Evolutionary conservation across 805 yeast genomes (phyloP).

Genomic region (Debaryomyces prosopidis): DNA sequence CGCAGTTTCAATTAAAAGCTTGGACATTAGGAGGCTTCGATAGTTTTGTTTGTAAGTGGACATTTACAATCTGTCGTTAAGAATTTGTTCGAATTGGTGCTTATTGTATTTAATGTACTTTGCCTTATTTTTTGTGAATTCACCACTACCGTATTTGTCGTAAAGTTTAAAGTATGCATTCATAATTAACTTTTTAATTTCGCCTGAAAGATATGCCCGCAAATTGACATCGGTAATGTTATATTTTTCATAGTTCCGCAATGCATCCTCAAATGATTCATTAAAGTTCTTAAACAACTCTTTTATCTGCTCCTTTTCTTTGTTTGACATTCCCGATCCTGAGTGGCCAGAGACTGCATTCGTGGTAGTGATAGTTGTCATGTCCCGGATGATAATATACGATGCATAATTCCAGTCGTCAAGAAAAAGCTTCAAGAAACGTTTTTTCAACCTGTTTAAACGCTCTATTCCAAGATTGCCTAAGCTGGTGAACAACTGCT

Average conservation of each 20-base stretch:
- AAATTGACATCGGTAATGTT: constrained; percentile 67
- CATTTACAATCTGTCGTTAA: constrained; percentile 12
- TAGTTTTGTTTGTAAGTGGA: too few species aligned
- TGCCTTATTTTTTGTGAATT: constrained; percentile 66
- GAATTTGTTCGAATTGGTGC: constrained; percentile 39
- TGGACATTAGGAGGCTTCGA: too few species aligned
- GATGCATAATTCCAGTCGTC: constrained; percentile 82
- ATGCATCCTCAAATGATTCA: constrained; percentile 75
- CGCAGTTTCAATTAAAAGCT: too few species aligned
- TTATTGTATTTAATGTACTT: constrained; percentile 71
- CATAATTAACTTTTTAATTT: constrained; percentile 69
- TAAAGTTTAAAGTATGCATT: constrained; percentile 86
- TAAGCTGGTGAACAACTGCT: constrained; percentile 51
- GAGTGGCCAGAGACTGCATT: constrained; percentile 27
- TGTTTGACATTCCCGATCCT: constrained; percentile 39
- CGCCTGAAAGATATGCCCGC: constrained; percentile 63
- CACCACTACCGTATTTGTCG: constrained; percentile 70
- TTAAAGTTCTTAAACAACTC: constrained; percentile 85
- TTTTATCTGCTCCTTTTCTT: constrained; percentile 78
- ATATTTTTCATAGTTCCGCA: constrained; percentile 62
- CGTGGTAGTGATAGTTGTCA: constrained; percentile 64
- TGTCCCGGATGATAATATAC: constrained; percentile 68
- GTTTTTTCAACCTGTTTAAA: constrained; percentile 65
- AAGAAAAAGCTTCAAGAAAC: constrained; percentile 71
- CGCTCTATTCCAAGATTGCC: constrained; percentile 64